Evolutionary conservation across 306 rosid genomes (phyloP).

Genomic region (Castanea sativa): DNA sequence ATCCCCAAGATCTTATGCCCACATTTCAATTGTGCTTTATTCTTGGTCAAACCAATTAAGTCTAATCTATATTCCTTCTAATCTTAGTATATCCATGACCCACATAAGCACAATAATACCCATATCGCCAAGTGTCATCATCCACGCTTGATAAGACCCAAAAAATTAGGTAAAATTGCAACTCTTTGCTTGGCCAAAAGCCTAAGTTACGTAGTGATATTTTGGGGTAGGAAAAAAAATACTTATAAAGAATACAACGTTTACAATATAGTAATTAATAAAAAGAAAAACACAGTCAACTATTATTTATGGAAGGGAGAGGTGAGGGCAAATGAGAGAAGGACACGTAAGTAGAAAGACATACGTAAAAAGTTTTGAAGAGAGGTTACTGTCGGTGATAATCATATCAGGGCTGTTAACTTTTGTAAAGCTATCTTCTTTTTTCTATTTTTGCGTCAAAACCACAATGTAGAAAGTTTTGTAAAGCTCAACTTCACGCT

Average conservation of each 20-base stretch:
- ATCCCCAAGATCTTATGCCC: neutral
- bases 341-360: conserved; percentile 3
- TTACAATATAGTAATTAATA: neutral
- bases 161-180: conserved; percentile 16
- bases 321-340: neutral
- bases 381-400: conserved; percentile 21
- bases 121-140: conserved; percentile 16
- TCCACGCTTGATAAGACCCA: neutral
- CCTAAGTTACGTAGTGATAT: neutral
- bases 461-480: neutral
- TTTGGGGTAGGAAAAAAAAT: neutral
- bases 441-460: conserved; percentile 1
- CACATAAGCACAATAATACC: neutral
- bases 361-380: neutral
- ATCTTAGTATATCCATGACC: neutral
- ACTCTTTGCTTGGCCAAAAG: no score
- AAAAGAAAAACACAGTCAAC: conserved; percentile 16
- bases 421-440: neutral
- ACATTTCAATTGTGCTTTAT: neutral
- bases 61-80: neutral
- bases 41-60: neutral
- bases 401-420: conserved; percentile 17
- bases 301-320: neutral
- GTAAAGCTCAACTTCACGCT: conserved; percentile 4
- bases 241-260: neutral